phyloP scores from a whole-genome alignment of 371 early-diverging fungal genomes.

The Lichtheimia ornata region DNA sequence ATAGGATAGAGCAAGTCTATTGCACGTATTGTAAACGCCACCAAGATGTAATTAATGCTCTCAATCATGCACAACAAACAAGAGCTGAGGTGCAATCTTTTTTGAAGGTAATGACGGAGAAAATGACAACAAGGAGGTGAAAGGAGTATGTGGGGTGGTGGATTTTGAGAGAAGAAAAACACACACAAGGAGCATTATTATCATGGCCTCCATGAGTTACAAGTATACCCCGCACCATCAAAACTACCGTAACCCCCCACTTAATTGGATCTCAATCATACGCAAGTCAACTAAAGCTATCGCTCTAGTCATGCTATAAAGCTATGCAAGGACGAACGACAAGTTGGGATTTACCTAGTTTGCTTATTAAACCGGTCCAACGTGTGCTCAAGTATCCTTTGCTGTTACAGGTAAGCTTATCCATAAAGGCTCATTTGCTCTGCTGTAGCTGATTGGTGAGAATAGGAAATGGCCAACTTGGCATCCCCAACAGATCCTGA shows the following conservation, averaged over 20 bases:
- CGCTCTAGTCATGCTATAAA: conserved; percentile 42
- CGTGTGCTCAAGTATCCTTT: conserved; percentile 86
- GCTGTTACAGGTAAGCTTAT: conserved; percentile 56
- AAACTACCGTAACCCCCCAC: too few species aligned
- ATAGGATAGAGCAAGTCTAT: conserved; percentile 60
- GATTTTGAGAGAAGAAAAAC: too few species aligned
- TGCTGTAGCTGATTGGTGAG: background rate
- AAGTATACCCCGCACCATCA: too few species aligned
- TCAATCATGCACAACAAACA: conserved; percentile 21
- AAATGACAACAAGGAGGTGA: background rate
- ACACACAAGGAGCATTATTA: too few species aligned
- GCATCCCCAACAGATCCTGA: conserved; percentile 57
- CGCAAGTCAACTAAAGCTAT: background rate
- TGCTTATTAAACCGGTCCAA: conserved; percentile 88
- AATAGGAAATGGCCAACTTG: conserved; percentile 65
- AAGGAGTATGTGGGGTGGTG: background rate
- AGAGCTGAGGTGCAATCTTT: conserved; percentile 7
- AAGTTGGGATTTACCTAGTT: conserved; percentile 79
- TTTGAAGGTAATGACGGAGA: conserved; percentile 9
- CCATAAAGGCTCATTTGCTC: too few species aligned
- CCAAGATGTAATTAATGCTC: conserved; percentile 62
- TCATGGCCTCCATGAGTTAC: too few species aligned
- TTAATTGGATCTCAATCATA: too few species aligned
- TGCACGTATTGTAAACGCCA: conserved; percentile 79
- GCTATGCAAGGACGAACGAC: conserved; percentile 64